Base-by-base conservation (phyloP, 768 basidiomycete species). In the Auricularia sp. region DNA sequence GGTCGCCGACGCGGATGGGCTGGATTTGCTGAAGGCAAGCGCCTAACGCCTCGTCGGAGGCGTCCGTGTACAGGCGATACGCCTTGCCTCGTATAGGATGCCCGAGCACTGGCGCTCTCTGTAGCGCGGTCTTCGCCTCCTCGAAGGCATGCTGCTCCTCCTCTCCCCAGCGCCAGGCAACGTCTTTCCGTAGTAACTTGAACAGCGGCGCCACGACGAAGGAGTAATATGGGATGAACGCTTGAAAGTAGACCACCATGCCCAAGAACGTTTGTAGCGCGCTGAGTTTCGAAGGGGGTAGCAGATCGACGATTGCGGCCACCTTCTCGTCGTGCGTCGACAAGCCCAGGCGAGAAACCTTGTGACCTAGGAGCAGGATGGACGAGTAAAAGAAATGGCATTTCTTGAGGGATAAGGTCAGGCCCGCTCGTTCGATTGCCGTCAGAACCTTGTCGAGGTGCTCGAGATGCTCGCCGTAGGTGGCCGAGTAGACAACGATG, bases 291-390 rank as follows among this genome's bases (percentile, higher is more conserved):
- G n/a, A 34, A 0, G 76, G 77, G 3, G 53, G 58, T 1, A 29
- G 66, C 1, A 78, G 64, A 3, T 73, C 66, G 0, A 72, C 3
- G 29, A 79, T 77, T 0, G 76, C 75, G 5, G 72, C 67, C 0
- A 78, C 72, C 60, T 78, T 78, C 61, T 77, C 75, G 59, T 70
- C 64, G 64, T 78, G 73, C 0, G 75, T 78, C 0, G 75, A 77
- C 1, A 78, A 62, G 23, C 23, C 23, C 23, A 23, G 23, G 23
- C 23, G 23, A 23, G 23, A 23, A 23, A 23, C 23, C 23, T 43
- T 43, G 42, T 43, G 42, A 10, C 78, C 78, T 4, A 79, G 67
- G 1, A 79, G 66, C 0, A 75, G 54, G 0, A 79, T 66, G 0
- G 75, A 76, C 33, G 67, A 68, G 63, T 71, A 78, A 0, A 61